A percentile compares a stretch with the other conserved stretches of the same genome.
Conservation (phyloP, 208 protist genomes). For the Trypanosoma caninum region DNA sequence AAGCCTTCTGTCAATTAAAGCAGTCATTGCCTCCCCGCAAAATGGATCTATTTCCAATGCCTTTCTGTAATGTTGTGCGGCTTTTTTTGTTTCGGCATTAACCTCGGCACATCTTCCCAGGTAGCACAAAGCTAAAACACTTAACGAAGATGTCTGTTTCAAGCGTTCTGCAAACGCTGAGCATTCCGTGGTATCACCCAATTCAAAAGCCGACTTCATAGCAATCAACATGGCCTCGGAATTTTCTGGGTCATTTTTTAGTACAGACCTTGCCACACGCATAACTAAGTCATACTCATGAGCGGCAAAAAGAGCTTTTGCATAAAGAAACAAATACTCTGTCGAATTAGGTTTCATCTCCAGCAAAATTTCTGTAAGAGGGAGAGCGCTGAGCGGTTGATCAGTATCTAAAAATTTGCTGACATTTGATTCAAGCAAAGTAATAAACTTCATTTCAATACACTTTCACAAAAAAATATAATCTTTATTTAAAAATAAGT, state of each 20-base stretch:
- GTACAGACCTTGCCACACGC: slow-evolving; percentile 31
- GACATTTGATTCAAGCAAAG: slow-evolving; percentile 25
- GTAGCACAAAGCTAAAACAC: slow-evolving; percentile 65
- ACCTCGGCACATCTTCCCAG: slow-evolving; percentile 73
- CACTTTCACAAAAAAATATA: no score
- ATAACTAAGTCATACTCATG: slow-evolving; percentile 65
- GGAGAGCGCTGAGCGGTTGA: slow-evolving; percentile 61
- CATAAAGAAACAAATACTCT: slow-evolving; percentile 41
- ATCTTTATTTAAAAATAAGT: no score
- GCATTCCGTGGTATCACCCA: slow-evolving; percentile 59
- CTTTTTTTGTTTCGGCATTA: slow-evolving; percentile 46
- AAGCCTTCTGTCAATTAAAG: slow-evolving; percentile 65
- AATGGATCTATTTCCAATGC: slow-evolving; percentile 69
- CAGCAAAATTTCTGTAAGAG: slow-evolving; percentile 62
- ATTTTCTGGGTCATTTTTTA: slow-evolving; percentile 26
- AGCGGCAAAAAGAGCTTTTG: slow-evolving; percentile 52
- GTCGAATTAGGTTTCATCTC: slow-evolving; percentile 29
- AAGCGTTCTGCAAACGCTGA: slow-evolving; percentile 32
- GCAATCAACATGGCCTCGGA: slow-evolving; percentile 33
- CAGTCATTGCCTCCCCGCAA: slow-evolving; percentile 63
- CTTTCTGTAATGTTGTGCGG: slow-evolving; percentile 54
- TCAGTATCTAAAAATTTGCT: slow-evolving; percentile 38
- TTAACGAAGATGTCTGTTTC: slow-evolving; percentile 18
- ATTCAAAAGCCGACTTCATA: slow-evolving; percentile 73
- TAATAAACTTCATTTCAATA: slow-evolving; percentile 22